These are phyloP conservation scores for Aquanectria penicillioides DNA, from an alignment of 2,329 filamentous ascomycete species.

Conservation along the genomic window DNA sequence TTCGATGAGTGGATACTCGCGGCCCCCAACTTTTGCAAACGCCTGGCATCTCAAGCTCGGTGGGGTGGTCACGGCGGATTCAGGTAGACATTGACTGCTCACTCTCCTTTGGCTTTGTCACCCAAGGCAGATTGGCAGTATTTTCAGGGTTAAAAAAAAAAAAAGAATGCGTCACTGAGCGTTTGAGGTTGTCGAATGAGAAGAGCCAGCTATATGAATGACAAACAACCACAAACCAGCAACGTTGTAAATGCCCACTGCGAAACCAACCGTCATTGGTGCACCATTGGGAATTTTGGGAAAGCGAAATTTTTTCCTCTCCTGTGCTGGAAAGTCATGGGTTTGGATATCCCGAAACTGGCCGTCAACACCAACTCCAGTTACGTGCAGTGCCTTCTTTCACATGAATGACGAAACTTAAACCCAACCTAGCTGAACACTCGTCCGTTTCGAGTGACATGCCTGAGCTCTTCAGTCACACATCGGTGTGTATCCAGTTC, in stretches of 20 bases:
- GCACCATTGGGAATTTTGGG: neutral
- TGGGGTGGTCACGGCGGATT: conserved; percentile 17
- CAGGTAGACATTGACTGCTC: too few species aligned
- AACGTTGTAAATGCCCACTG: conserved; percentile 4
- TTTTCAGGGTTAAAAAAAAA: too few species aligned
- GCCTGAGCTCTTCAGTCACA: neutral
- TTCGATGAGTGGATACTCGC: conserved; percentile 23
- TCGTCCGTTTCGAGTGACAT: neutral
- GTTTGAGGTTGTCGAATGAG: conserved; percentile 4
- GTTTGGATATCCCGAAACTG: too few species aligned
- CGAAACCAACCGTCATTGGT: too few species aligned
- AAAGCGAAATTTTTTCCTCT: neutral
- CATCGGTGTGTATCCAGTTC: conserved; percentile 2
- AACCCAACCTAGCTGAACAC: neutral
- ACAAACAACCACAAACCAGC: neutral
- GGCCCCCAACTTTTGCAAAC: conserved; percentile 28
- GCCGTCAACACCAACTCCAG: too few species aligned
- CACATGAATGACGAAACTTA: too few species aligned
- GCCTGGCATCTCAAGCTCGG: conserved; percentile 2
- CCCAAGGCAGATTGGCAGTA: too few species aligned
- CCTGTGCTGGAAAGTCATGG: neutral
- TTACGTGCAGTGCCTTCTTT: too few species aligned
- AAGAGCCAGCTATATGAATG: neutral
- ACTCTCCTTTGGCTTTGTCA: too few species aligned
- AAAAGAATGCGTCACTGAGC: too few species aligned